phyloP scores from a whole-genome alignment of 306 rosid genomes.

The Prunus davidiana region DNA sequence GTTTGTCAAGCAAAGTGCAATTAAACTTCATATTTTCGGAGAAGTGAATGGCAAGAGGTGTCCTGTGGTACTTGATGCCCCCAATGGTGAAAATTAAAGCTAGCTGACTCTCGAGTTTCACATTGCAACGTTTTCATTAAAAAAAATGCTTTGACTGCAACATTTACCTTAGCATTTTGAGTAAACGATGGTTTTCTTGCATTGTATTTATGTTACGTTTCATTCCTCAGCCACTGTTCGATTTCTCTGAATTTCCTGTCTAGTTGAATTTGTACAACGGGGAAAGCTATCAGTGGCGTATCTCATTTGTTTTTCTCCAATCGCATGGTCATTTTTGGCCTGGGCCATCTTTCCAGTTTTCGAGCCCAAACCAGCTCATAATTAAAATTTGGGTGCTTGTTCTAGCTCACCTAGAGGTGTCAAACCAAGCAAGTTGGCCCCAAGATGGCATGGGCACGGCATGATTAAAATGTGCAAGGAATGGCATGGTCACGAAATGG shows the following conservation, averaged over 20 bases:
- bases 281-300: too few relatives aligned
- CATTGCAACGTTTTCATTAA: neutral
- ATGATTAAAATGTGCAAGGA: too few relatives aligned
- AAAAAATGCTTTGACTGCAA: neutral
- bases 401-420: too few relatives aligned
- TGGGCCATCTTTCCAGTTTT: too few relatives aligned
- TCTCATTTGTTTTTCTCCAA: too few relatives aligned
- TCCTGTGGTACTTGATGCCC: neutral
- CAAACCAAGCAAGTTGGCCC: too few relatives aligned
- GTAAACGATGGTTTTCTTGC: neutral
- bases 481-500: too few relatives aligned
- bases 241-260: neutral
- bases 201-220: neutral
- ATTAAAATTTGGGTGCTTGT: too few relatives aligned
- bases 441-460: too few relatives aligned
- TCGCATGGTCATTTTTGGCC: too few relatives aligned
- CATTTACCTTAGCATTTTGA: neutral
- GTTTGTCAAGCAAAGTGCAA: neutral
- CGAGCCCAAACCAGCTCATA: too few relatives aligned
- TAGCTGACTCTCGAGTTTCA: neutral
- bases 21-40: neutral
- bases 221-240: neutral
- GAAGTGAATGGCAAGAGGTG: neutral
- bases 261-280: too few relatives aligned
- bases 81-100: neutral